These are phyloP conservation scores for Boletales sp. DNA, from an alignment of 768 basidiomycete genomes.

Conservation along the genomic window DNA sequence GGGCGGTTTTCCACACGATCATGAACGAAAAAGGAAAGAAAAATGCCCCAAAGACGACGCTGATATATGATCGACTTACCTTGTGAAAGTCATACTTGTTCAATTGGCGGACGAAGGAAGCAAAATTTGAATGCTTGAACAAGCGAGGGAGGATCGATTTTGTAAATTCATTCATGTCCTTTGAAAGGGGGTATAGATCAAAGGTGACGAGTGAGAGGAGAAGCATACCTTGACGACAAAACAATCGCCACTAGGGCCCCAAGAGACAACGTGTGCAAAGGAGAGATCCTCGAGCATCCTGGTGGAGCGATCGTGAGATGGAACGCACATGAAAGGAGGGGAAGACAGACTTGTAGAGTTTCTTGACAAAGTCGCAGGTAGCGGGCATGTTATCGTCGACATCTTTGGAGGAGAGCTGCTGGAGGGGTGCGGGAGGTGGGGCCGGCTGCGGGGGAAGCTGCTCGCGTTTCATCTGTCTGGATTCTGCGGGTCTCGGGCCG, in stretches of 20 bases:
- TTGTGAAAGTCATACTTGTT: constrained; percentile 99
- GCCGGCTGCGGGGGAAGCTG: constrained; percentile 24
- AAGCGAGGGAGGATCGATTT: constrained; percentile 85
- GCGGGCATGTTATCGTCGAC: constrained; percentile 75
- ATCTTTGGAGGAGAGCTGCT: constrained; percentile 30
- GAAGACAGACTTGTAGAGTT: constrained; percentile 75
- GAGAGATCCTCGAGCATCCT: constrained; percentile 87
- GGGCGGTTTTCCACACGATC: constrained; percentile 10
- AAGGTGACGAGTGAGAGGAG: neutral
- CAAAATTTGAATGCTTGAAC: constrained; percentile 96
- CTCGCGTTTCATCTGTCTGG: constrained; percentile 29
- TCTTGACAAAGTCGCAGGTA: constrained; percentile 94
- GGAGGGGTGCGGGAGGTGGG: constrained; percentile 17
- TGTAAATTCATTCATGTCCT: constrained; percentile 96
- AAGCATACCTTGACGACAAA: constrained; percentile 78
- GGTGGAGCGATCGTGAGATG: constrained; percentile 7
- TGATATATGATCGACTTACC: constrained; percentile 31
- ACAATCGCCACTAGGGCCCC: constrained; percentile 81
- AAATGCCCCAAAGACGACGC: neutral
- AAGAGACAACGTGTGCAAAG: constrained; percentile 71
- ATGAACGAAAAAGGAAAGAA: constrained; percentile 12
- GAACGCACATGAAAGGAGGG: neutral
- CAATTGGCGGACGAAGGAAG: constrained; percentile 85
- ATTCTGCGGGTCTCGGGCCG: constrained; percentile 15
- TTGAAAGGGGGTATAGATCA: constrained; percentile 11